phyloP scores from a whole-genome alignment of 768 basidiomycete genomes.

The Mrakia blollopis region DNA sequence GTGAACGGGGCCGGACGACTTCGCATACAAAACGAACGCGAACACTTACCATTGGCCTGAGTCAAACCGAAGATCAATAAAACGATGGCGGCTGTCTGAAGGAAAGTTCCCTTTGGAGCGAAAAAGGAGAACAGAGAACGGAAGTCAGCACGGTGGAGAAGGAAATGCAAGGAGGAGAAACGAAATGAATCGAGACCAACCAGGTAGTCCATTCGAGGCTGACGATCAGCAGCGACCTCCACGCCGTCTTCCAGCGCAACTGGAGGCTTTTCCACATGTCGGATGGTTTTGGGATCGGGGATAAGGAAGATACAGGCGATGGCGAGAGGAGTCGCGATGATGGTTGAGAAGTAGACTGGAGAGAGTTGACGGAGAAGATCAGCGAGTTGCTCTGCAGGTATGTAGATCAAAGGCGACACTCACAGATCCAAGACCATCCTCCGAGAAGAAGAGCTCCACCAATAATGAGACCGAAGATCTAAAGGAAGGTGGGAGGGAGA shows the following conservation, averaged over 20 bases:
- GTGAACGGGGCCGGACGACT: too few relatives aligned
- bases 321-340: constrained; percentile 32
- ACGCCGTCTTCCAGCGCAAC: not conserved
- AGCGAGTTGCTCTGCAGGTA: too few relatives aligned
- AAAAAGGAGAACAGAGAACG: not conserved
- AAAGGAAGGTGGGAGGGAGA: constrained; percentile 39
- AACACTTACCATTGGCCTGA: too few relatives aligned
- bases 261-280: not conserved
- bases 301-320: constrained; percentile 30
- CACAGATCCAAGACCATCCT: constrained; percentile 30
- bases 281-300: constrained; percentile 19
- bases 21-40: too few relatives aligned
- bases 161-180: not conserved
- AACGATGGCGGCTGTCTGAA: not conserved
- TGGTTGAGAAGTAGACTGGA: constrained; percentile 29
- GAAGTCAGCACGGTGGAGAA: not conserved
- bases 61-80: too few relatives aligned
- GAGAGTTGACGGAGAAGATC: not conserved
- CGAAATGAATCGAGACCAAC: constrained; percentile 21
- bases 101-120: not conserved
- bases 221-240: not conserved
- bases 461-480: constrained; percentile 25
- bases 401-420: not conserved
- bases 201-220: constrained; percentile 1
- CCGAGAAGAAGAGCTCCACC: constrained; percentile 34